These are phyloP conservation scores for Capronia coronata DNA, from an alignment of 2,329 filamentous ascomycete genomes.

Conservation along the genomic window DNA sequence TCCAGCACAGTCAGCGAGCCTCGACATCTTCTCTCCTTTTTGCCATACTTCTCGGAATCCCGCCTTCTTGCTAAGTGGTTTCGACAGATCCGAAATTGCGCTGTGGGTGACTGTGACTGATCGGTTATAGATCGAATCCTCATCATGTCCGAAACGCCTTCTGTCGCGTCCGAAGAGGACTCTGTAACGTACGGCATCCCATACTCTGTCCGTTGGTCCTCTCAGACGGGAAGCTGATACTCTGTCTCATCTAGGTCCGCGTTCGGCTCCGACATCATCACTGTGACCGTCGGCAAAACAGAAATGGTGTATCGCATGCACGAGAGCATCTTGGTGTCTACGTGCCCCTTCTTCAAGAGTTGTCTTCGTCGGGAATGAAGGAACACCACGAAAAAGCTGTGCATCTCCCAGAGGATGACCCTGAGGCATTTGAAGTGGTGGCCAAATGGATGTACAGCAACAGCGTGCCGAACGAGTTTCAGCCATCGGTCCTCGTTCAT, in stretches of 20 bases:
- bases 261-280: slow-evolving; percentile 7
- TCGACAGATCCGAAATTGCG: too few relatives aligned
- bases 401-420: slow-evolving; percentile 11
- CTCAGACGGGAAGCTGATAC: too few relatives aligned
- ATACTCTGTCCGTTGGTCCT: too few relatives aligned
- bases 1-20: too few relatives aligned
- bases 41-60: too few relatives aligned
- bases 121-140: too few relatives aligned
- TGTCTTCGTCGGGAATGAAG: slow-evolving; percentile 11
- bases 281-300: slow-evolving; percentile 11
- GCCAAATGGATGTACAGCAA: slow-evolving; percentile 14
- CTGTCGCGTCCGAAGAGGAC: too few relatives aligned
- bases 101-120: too few relatives aligned
- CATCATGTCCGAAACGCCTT: too few relatives aligned
- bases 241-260: slow-evolving; percentile 5
- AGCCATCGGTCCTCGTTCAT: not conserved
- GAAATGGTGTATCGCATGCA: slow-evolving; percentile 7
- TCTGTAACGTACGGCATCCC: too few relatives aligned
- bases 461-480: not conserved
- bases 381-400: slow-evolving; percentile 7
- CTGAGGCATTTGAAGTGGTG: slow-evolving; percentile 5
- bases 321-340: slow-evolving; percentile 6
- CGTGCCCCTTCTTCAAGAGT: slow-evolving; percentile 12
- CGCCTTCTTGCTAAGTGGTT: too few relatives aligned
- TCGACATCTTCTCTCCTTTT: too few relatives aligned